These are phyloP conservation scores for Chlorociboria aeruginascens DNA, from an alignment of 495 filamentous ascomycete species.

Conservation along the genomic window DNA sequence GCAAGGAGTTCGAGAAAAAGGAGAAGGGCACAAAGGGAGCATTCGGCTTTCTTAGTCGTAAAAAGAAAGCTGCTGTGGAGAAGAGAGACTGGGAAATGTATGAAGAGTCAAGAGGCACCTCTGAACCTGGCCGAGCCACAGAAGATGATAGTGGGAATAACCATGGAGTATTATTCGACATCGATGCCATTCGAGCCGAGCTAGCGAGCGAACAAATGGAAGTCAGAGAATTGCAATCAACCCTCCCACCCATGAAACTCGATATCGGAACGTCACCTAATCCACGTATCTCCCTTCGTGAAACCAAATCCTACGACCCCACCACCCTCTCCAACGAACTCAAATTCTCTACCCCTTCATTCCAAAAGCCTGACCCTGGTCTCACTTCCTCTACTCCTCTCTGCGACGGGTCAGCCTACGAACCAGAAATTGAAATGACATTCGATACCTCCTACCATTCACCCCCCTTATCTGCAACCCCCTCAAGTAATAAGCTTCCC, in stretches of 20 bases:
- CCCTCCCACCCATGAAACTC: slow-evolving; percentile 79
- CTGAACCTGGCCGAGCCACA: slow-evolving; percentile 21
- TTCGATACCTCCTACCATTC: slow-evolving; percentile 54
- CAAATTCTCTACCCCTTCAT: slow-evolving; percentile 39
- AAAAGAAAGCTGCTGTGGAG: slow-evolving; percentile 52
- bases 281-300: slow-evolving; percentile 58
- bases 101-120: slow-evolving; percentile 39
- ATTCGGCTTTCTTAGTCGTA: slow-evolving; percentile 71
- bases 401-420: slow-evolving; percentile 9
- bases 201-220: slow-evolving; percentile 55
- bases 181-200: slow-evolving; percentile 85
- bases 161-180: slow-evolving; percentile 73
- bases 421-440: slow-evolving; percentile 52
- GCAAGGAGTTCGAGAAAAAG: slow-evolving; percentile 68
- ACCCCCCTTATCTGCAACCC: slow-evolving; percentile 5
- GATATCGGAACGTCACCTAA: slow-evolving; percentile 36
- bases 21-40: slow-evolving; percentile 45
- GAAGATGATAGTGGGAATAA: slow-evolving; percentile 32
- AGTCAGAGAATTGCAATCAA: slow-evolving; percentile 74
- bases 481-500: slow-evolving; percentile 16
- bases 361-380: slow-evolving; percentile 28
- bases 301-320: slow-evolving; percentile 55
- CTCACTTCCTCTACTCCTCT: slow-evolving; percentile 15
- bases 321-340: slow-evolving; percentile 10
- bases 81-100: slow-evolving; percentile 97